Percentiles rank a stretch among this genome's conserved stretches.
Conservation (phyloP, 495 filamentous ascomycete species). For the Rhizodiscina lignyota region DNA sequence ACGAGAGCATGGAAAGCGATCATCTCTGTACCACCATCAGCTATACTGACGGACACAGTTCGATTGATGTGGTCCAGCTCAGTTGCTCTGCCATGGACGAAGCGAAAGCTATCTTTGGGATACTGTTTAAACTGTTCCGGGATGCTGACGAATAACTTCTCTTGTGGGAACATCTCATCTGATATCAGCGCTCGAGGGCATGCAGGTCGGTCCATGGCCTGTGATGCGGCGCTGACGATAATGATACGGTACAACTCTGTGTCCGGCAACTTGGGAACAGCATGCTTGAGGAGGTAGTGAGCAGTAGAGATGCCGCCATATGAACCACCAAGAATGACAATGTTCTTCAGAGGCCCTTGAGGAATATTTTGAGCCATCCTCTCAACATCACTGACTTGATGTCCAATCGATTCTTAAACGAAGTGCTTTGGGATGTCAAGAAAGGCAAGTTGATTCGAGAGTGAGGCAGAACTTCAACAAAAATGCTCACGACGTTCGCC, state of each 20-base stretch:
- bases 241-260: conserved; percentile 15
- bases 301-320: conserved; percentile 38
- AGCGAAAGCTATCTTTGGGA: conserved; percentile 10
- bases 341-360: conserved; percentile 7
- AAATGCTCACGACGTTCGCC: too few species aligned
- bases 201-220: conserved; percentile 23
- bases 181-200: conserved; percentile 21
- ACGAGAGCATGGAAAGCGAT: conserved; percentile 29
- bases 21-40: conserved; percentile 2
- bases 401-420: too few species aligned
- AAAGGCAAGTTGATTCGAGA: too few species aligned
- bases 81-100: conserved; percentile 24
- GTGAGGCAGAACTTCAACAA: too few species aligned
- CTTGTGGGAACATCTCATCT: conserved; percentile 12
- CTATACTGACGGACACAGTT: conserved; percentile 13
- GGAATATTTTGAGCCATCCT: not conserved
- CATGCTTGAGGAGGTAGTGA: conserved; percentile 40
- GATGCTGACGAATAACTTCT: conserved; percentile 17
- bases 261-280: conserved; percentile 14
- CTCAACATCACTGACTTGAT: too few species aligned
- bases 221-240: conserved; percentile 20
- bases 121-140: conserved; percentile 22
- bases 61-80: conserved; percentile 19
- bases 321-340: conserved; percentile 50
- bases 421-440: too few species aligned